Percentiles rank a stretch among this genome's conserved stretches.
phyloP scores from a whole-genome alignment of 2,329 filamentous ascomycete genomes.

The Botryosphaeria dothidea region DNA sequence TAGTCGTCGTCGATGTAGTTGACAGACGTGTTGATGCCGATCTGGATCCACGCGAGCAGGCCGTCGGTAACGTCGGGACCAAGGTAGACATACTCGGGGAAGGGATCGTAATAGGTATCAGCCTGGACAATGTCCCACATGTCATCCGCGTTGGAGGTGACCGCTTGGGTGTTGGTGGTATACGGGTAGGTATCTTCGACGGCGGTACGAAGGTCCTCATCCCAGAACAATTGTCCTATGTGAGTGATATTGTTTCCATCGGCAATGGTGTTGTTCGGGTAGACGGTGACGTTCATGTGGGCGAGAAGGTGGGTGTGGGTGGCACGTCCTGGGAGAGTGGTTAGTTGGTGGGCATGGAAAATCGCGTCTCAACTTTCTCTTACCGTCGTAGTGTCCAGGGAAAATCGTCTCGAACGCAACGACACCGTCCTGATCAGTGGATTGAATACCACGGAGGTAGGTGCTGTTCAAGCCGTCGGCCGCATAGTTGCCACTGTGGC shows the following conservation, averaged over 20 bases:
- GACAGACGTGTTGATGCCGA: conserved; percentile 18
- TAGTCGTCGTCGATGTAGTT: conserved; percentile 18
- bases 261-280: conserved; percentile 53
- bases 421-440: conserved; percentile 49
- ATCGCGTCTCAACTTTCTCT: no score
- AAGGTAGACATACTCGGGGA: conserved; percentile 59
- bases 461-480: conserved; percentile 33
- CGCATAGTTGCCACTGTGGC: conserved; percentile 31
- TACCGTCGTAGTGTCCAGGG: conserved; percentile 42
- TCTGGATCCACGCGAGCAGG: conserved; percentile 34
- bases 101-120: conserved; percentile 53
- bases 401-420: conserved; percentile 52
- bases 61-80: conserved; percentile 47
- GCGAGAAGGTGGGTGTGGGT: conserved; percentile 42
- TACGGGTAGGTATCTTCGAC: conserved; percentile 53
- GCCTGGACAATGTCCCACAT: conserved; percentile 46
- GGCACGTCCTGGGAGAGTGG: conserved; percentile 32
- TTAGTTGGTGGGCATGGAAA: background rate
- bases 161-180: conserved; percentile 41
- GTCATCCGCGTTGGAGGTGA: conserved; percentile 57
- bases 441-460: conserved; percentile 52
- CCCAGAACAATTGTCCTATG: conserved; percentile 67
- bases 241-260: conserved; percentile 55
- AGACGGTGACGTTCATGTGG: conserved; percentile 41
- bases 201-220: conserved; percentile 56